Base-by-base conservation (phyloP, 2,329 filamentous ascomycete genomes). In the Stachybotrys chlorohalonatus region DNA sequence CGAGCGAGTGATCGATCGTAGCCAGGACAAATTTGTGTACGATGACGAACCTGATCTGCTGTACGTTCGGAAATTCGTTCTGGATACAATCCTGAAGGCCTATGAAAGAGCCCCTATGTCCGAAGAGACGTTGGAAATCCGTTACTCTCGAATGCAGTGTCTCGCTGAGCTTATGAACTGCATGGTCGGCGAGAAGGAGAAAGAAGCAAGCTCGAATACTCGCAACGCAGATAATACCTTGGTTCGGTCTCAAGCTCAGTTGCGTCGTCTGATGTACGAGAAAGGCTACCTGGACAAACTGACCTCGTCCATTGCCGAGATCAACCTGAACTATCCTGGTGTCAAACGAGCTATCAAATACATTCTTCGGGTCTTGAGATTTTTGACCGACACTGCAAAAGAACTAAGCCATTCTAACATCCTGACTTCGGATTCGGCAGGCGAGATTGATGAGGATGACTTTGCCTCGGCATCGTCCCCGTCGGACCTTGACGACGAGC, bases 231-330 rank as follows among this genome's bases (percentile, higher is more conserved):
- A 78, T 60, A 66, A 68, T 51, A 59, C 68, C 53, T 65, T 74
- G 49, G 66, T 69, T 30, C 75, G 78, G 48, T 92, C 91, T 7
- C 87, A 92, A 59, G 85, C 87, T 63, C 91, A 96, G 65, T 81
- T 99, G 61, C 87, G 90, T 39, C 90, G 91, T 61, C 84, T 96
- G 57, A 99, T 99, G 94, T 97, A 95, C 64, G 94, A 99, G 73
- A 99, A 97, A 74, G 91, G 95, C 54, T 96, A 94, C 68, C 86
- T 97, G 57, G 83, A 89, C 30, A 88, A 93, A 51, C 74, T 99
- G 56, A 97, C 94, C 2, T 83, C 86, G 11, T 95, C 95, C 1
- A 92, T 99, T 62, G 90, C 94, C 16, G 95, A 99, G 64, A 87
- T 99, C 56, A 94, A 96, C 67, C 82, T 99, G 57, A 95, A 95